These are phyloP conservation scores for Fusarium irregulare DNA, from an alignment of 2,329 filamentous ascomycete genomes.

Conservation along the genomic window DNA sequence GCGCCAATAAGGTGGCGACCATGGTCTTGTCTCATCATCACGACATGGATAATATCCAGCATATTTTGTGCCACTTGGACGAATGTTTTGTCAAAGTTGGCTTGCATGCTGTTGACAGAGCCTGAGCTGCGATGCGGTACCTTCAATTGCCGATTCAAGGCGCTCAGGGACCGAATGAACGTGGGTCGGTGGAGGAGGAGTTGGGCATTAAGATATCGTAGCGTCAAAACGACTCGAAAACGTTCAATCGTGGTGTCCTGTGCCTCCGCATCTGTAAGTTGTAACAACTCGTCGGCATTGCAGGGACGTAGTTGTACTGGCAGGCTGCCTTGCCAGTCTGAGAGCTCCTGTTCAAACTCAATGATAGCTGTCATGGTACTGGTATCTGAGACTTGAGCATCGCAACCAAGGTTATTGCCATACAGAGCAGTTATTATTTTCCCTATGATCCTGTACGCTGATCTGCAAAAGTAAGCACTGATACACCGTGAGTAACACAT, in stretches of 20 bases:
- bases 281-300: background rate
- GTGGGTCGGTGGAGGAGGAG: constrained; percentile 4
- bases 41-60: constrained; percentile 16
- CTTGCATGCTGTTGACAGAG: constrained; percentile 17
- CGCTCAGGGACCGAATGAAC: background rate
- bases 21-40: constrained; percentile 8
- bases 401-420: constrained; percentile 28
- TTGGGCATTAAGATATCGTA: constrained; percentile 4
- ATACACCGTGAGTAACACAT: fast-evolving
- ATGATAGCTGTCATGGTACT: constrained; percentile 16
- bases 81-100: constrained; percentile 14
- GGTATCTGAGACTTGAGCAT: constrained; percentile 3
- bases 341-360: constrained; percentile 27
- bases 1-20: constrained; percentile 25
- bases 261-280: background rate
- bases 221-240: background rate
- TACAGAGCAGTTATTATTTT: constrained; percentile 24
- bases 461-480: background rate
- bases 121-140: background rate
- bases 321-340: constrained; percentile 21
- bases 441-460: constrained; percentile 19
- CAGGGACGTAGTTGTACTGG: background rate
- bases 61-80: constrained; percentile 13
- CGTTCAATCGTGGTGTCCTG: background rate
- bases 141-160: background rate